Evolutionary conservation across 192 early-diverging fungal genomes (phyloP), one percentile per base, ranked within the genome.

Genomic region (Rhizoclosmatium globosum): DNA sequence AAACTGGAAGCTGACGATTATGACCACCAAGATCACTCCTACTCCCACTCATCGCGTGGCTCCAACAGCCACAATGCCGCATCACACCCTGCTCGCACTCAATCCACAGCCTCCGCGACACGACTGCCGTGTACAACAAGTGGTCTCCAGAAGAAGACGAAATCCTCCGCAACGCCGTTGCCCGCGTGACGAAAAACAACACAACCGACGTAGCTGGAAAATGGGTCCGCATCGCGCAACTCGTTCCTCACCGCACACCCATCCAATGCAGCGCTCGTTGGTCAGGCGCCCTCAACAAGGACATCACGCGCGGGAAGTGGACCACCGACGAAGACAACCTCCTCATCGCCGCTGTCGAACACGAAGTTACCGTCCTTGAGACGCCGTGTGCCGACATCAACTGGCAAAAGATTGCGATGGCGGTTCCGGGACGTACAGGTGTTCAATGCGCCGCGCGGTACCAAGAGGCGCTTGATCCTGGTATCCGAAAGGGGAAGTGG

Each of bases 361-460:
- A 44, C 15, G 70, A 50, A 58, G 45, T 47, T 13, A 45, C 67
- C 7, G 6, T 9, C 61, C 4, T 6, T 7, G 60, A 62, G 60
- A 23, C 9, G 9, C 11, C 4, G 23, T 9, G 9, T 4, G 21
- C 56, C 2, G 87, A 88, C 39, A 82, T 89, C 46, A 90, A 93
- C 85, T 97, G 96, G 96, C 92, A 91, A 69, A 88, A 90, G 50
- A 93, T 97, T 48, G 92, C 94, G 17, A 89, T 92, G 75, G 85
- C 85, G 67, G 92, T 97, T 60, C 83, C 85, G 3, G 94, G 94
- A 19, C 85, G 96, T 19, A 96, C 93, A 15, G 94, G 94, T 73
- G 93, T 94, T 74, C 95, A 96, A 76, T 97, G 96, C 76, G 94
- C 95, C 45, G 95, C 95, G 77, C 87, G 96, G 42, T 97, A 95